Conservation (phyloP, 2,329 filamentous ascomycete genomes). For the Verticillium isaacii region DNA sequence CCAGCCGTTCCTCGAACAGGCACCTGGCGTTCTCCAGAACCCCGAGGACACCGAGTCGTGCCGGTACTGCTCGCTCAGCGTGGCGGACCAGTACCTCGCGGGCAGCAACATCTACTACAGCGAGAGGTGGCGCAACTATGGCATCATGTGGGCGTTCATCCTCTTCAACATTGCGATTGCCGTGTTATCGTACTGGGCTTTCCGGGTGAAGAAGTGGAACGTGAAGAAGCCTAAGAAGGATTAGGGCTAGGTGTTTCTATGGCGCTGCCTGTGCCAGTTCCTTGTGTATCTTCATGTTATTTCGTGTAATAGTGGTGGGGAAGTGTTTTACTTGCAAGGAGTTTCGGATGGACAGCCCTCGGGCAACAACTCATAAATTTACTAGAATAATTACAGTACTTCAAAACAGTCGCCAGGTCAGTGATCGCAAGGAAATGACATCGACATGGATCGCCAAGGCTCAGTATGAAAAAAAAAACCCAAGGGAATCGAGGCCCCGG, state of each 20-base stretch:
- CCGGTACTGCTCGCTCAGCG: slow-evolving; percentile 60
- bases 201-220: slow-evolving; percentile 43
- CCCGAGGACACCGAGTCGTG: slow-evolving; percentile 51
- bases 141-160: slow-evolving; percentile 64
- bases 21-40: slow-evolving; percentile 59
- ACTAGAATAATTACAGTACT: too few relatives aligned
- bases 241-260: not conserved
- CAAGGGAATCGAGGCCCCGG: too few relatives aligned
- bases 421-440: too few relatives aligned
- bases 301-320: not conserved
- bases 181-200: slow-evolving; percentile 57
- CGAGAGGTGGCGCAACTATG: slow-evolving; percentile 65
- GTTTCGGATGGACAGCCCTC: not conserved
- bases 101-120: slow-evolving; percentile 41
- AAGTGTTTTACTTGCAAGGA: not conserved
- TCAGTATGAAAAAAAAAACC: too few relatives aligned
- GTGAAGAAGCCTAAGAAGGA: not conserved
- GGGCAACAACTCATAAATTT: too few relatives aligned
- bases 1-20: slow-evolving; percentile 42
- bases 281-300: not conserved
- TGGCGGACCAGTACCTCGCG: slow-evolving; percentile 57
- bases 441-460: too few relatives aligned
- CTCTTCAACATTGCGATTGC: slow-evolving; percentile 58
- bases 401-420: too few relatives aligned
- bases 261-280: not conserved